phyloP scores from a whole-genome alignment of 2,329 filamentous ascomycete species.

The Pleurostoma richardsiae region DNA sequence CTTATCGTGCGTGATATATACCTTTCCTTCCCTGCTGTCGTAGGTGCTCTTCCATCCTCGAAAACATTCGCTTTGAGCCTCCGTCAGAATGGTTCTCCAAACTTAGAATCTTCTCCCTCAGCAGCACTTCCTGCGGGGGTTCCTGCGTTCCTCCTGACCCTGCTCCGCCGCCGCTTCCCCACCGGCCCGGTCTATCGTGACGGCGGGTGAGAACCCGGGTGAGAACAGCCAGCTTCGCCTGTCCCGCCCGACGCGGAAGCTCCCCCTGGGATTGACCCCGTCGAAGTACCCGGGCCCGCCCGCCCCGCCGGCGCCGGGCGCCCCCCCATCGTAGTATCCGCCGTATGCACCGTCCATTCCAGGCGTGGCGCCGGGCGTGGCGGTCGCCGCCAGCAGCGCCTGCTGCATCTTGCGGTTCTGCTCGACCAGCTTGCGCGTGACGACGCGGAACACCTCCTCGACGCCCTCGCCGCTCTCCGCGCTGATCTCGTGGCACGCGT shows the following conservation, averaged over 20 bases:
- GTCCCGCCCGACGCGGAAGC: slow-evolving; percentile 54
- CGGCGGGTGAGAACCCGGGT: slow-evolving; percentile 45
- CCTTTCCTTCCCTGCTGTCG: too few relatives aligned
- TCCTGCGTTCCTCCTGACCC: slow-evolving; percentile 10
- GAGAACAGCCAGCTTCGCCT: slow-evolving; percentile 56
- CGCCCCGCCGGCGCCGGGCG: slow-evolving; percentile 3
- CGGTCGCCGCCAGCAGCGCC: slow-evolving; percentile 50
- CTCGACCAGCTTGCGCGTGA: slow-evolving; percentile 58
- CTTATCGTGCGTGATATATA: too few relatives aligned
- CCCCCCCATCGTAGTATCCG: slow-evolving; percentile 4
- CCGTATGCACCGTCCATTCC: slow-evolving; percentile 31
- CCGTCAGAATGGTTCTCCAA: too few relatives aligned
- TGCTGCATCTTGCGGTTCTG: slow-evolving; percentile 60
- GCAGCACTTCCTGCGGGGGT: slow-evolving; percentile 5
- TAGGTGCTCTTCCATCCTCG: too few relatives aligned
- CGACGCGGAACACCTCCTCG: slow-evolving; percentile 85
- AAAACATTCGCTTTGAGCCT: too few relatives aligned
- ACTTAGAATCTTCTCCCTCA: neutral
- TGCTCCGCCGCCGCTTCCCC: slow-evolving; percentile 13
- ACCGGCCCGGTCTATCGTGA: slow-evolving; percentile 39
- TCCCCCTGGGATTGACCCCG: slow-evolving; percentile 38
- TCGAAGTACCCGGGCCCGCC: slow-evolving; percentile 41
- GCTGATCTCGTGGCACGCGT: slow-evolving; percentile 94
- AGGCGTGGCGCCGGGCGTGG: slow-evolving; percentile 43
- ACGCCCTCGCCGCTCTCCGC: slow-evolving; percentile 93